Evolutionary conservation across 768 basidiomycete genomes (phyloP), one percentile per base, ranked within the genome.

Genomic region (Mycena amicta): DNA sequence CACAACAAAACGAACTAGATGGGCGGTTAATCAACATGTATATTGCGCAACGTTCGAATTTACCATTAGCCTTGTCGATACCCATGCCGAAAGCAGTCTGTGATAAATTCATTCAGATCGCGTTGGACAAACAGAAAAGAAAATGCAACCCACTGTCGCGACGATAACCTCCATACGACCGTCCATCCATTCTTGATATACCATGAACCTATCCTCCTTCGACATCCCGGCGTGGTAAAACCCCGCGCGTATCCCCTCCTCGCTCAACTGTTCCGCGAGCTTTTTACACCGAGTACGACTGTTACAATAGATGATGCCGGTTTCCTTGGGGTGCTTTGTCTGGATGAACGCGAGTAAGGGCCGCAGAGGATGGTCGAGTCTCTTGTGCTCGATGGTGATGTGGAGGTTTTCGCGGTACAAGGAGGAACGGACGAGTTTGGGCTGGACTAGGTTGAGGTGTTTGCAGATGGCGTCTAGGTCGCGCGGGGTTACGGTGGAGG

Each of bases 1-100:
- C 8, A 45, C 22, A 23, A 45, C 20, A n/a, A 45, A 45, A 5
- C 43, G 43, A 6, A 45, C 43, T 45, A 45, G 8, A 15, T 16
- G 43, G 33, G 33, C 18, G 11, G 18, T 8, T 37, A 8, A 37
- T 8, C 11, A 8, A 37, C 33, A 37, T 8, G 33, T 18, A 18
- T 8, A 37, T 37, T 18, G 18, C 33, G 33, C 33, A 37, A 18
- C 33, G 33, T 8, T 8, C 11, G 33, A 18, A 8, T 18, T 18
- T 18, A 82, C 81, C 82, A 55, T 83, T 74, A 2, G 75, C 60
- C 62, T 88, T 86, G 70, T 88, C 83, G 51, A 89, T 84, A 0
- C 90, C 89, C 87, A 91, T 89, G 15, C 89, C 89, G 64, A 91
- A 90, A 0, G 87, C 87, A 51, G 85, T 75, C 87, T 87, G 61